Conservation (phyloP, 1,139 yeast species). For the Pichia sp. region DNA sequence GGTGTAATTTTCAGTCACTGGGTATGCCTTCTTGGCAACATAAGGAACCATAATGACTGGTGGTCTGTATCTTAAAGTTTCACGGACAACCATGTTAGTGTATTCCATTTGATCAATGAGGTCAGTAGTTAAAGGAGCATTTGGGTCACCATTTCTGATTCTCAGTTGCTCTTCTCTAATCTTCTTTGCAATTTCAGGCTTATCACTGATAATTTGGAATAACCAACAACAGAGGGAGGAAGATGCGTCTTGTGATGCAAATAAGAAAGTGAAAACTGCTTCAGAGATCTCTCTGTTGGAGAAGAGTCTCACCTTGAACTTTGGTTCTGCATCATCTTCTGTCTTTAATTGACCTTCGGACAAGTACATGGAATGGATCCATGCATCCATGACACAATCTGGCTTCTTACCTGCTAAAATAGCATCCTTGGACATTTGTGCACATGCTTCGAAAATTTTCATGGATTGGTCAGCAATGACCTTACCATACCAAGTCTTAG, state of each 20-base stretch:
- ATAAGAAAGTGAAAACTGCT: slow-evolving; percentile 90
- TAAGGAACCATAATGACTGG: slow-evolving; percentile 98
- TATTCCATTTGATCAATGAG: slow-evolving; percentile 80
- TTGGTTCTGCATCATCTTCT: slow-evolving; percentile 25
- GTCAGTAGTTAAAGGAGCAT: slow-evolving; percentile 53
- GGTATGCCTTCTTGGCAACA: slow-evolving; percentile 79
- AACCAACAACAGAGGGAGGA: slow-evolving; percentile 98
- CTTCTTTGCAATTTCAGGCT: slow-evolving; percentile 81
- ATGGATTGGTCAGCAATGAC: slow-evolving; percentile 88
- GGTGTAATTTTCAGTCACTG: slow-evolving; percentile 72
- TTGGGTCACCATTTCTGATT: slow-evolving; percentile 73
- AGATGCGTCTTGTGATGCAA: slow-evolving; percentile 97
- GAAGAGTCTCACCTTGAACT: slow-evolving; percentile 70
- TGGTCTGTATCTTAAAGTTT: slow-evolving; percentile 89
- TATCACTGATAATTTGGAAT: slow-evolving; percentile 90
- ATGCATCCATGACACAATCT: slow-evolving; percentile 88
- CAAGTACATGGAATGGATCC: slow-evolving; percentile 81
- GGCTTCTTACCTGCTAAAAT: slow-evolving; percentile 70
- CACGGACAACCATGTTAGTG: slow-evolving; percentile 86
- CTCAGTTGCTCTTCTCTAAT: slow-evolving; percentile 86
- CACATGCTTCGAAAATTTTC: slow-evolving; percentile 84
- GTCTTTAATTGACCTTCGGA: slow-evolving; percentile 32
- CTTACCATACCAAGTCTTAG: slow-evolving; percentile 98
- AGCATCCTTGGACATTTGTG: slow-evolving; percentile 74
- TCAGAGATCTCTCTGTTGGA: slow-evolving; percentile 89